Percentiles rank a stretch among this genome's conserved stretches.
These are phyloP conservation scores for Eucalyptus urophylla DNA, from an alignment of 345 rosid genomes.

Conservation along the genomic window DNA sequence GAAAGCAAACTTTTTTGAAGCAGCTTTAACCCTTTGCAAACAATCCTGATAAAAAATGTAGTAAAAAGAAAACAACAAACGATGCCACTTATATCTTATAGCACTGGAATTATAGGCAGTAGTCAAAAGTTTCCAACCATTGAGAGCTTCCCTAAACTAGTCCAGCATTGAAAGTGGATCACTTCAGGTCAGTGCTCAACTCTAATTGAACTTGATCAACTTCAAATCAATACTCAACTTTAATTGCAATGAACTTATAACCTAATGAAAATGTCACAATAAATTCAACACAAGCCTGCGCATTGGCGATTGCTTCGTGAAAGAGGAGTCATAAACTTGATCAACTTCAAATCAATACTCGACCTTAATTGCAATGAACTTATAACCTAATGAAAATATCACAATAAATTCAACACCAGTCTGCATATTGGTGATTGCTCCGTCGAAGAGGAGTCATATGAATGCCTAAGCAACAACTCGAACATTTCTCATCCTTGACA, in stretches of 20 bases:
- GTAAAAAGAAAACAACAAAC: neutral
- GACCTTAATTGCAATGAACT: neutral
- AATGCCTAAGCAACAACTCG: neutral
- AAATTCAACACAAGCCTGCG: neutral
- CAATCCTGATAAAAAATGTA: neutral
- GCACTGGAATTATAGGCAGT: neutral
- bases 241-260: neutral
- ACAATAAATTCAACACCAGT: too few species aligned
- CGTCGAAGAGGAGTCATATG: neutral
- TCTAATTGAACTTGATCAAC: neutral
- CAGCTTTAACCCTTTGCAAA: neutral
- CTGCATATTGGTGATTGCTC: neutral
- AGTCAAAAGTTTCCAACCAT: neutral
- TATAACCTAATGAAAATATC: neutral
- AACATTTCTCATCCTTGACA: neutral
- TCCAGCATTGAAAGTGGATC: neutral
- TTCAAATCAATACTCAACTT: neutral
- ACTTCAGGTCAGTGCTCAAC: neutral
- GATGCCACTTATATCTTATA: neutral
- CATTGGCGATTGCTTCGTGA: neutral
- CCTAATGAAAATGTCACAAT: neutral
- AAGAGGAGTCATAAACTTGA: neutral
- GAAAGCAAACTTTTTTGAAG: neutral
- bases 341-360: neutral
- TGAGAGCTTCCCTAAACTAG: neutral